phyloP scores from a whole-genome alignment of 176 grass and related monocot genomes.

The Miscanthus lutarioriparius region DNA sequence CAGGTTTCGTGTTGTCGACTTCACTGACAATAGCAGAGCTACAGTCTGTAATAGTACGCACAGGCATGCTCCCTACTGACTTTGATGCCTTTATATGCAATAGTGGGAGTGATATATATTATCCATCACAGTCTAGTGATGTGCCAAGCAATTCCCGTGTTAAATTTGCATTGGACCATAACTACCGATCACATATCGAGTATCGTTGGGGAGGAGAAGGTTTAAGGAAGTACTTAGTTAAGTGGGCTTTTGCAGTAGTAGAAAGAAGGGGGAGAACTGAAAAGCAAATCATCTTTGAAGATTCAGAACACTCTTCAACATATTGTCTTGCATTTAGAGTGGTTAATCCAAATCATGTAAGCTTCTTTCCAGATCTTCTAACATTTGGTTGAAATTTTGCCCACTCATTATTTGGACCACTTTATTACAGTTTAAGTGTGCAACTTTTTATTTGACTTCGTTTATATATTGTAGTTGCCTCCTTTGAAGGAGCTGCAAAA shows the following conservation, averaged over 20 bases:
- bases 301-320: constrained; percentile 61
- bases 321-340: constrained; percentile 80
- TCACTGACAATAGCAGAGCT: constrained; percentile 61
- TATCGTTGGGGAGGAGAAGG: constrained; percentile 95
- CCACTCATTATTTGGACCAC: not conserved
- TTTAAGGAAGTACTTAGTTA: constrained; percentile 80
- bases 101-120: constrained; percentile 97
- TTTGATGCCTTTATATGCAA: constrained; percentile 97
- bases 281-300: constrained; percentile 73
- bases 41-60: constrained; percentile 53
- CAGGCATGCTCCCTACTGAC: constrained; percentile 71
- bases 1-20: constrained; percentile 61
- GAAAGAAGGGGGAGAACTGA: constrained; percentile 67
- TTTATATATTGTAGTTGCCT: constrained; percentile 56
- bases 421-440: not conserved
- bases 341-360: constrained; percentile 82
- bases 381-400: not conserved
- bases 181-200: constrained; percentile 81
- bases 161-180: constrained; percentile 71
- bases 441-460: constrained; percentile 7
- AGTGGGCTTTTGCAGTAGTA: constrained; percentile 63
- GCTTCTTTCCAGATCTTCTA: constrained; percentile 21
- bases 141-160: constrained; percentile 52
- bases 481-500: constrained; percentile 68
- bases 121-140: constrained; percentile 61